phyloP scores from a whole-genome alignment of 805 yeast species.

The Pichia cabralensis region DNA sequence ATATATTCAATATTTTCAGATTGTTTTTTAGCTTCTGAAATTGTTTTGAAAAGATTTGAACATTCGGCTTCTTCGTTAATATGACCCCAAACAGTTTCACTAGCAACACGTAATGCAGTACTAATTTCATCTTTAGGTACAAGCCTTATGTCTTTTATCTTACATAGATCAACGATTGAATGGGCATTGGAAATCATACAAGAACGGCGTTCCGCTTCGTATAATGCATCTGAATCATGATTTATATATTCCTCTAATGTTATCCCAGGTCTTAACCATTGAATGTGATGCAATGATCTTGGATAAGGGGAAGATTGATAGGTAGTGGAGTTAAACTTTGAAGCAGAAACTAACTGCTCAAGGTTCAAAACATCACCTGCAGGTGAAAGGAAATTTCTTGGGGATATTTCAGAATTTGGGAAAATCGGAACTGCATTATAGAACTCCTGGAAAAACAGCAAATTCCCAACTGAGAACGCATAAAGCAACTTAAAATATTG shows the following conservation, averaged over 20 bases:
- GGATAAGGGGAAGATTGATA: conserved; percentile 42
- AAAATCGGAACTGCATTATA: conserved; percentile 54
- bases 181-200: conserved; percentile 46
- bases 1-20: conserved; percentile 10
- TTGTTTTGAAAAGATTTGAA: background rate
- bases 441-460: conserved; percentile 49
- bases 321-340: conserved; percentile 25
- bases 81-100: conserved; percentile 23
- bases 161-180: conserved; percentile 50
- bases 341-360: conserved; percentile 14
- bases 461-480: conserved; percentile 49
- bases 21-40: too few species aligned
- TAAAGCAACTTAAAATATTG: conserved; percentile 48
- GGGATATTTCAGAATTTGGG: background rate
- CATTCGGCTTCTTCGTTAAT: conserved; percentile 4
- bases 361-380: conserved; percentile 25
- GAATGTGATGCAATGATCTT: conserved; percentile 41
- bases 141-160: conserved; percentile 31
- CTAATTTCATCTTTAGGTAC: conserved; percentile 22
- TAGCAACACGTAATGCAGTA: conserved; percentile 21
- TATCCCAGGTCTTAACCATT: conserved; percentile 44
- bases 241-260: conserved; percentile 31
- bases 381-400: conserved; percentile 22
- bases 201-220: conserved; percentile 55
- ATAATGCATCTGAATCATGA: conserved; percentile 49